These are phyloP conservation scores for Oryza nivara DNA, from an alignment of 176 grass and related monocot genomes.

Conservation along the genomic window DNA sequence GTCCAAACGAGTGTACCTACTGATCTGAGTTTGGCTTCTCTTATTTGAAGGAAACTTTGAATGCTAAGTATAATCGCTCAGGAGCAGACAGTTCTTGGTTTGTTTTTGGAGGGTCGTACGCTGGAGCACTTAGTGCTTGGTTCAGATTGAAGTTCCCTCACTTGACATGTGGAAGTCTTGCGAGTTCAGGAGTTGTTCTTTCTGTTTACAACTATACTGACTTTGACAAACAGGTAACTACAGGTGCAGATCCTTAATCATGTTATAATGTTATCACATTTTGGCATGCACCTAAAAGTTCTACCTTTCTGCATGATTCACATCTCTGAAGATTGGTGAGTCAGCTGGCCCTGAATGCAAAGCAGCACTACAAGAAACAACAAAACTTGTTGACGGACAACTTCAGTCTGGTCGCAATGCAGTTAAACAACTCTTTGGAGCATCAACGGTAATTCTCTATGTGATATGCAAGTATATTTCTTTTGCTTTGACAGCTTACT, in stretches of 20 bases:
- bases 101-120: conserved; percentile 91
- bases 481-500: conserved; percentile 31
- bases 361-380: conserved; percentile 88
- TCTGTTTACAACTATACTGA: conserved; percentile 89
- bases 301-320: conserved; percentile 10
- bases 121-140: conserved; percentile 97
- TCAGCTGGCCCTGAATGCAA: conserved; percentile 98
- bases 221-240: conserved; percentile 64
- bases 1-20: conserved; percentile 1
- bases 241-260: conserved; percentile 21
- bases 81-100: conserved; percentile 81
- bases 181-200: conserved; percentile 90
- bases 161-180: conserved; percentile 93
- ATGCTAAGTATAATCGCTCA: conserved; percentile 75
- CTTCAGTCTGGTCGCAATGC: conserved; percentile 59
- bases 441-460: conserved; percentile 53
- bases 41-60: conserved; percentile 75
- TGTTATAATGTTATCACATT: neutral
- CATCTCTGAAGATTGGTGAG: conserved; percentile 65
- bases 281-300: conserved; percentile 36
- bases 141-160: conserved; percentile 96
- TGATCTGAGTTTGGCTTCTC: conserved; percentile 41
- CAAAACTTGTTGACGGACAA: conserved; percentile 68
- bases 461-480: conserved; percentile 14
- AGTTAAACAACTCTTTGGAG: conserved; percentile 80